phyloP scores from a whole-genome alignment of 257 asterid genomes.

The Nicotiana obtusifolia region DNA sequence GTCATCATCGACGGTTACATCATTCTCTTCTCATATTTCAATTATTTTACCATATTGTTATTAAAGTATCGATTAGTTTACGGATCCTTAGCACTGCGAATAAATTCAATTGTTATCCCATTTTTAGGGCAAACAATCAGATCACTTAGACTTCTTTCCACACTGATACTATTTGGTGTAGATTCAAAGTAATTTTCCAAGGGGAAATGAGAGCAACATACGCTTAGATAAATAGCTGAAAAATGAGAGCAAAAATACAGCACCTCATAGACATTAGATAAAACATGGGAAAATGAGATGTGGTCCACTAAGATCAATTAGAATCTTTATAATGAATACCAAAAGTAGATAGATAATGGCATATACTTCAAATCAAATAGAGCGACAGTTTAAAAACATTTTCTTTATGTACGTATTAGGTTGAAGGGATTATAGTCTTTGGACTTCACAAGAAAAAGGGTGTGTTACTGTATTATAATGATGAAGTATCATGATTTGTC shows the following conservation, averaged over 20 bases:
- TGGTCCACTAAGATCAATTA: neutral
- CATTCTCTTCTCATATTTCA: too few relatives aligned
- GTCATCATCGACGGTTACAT: too few relatives aligned
- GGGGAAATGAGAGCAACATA: neutral
- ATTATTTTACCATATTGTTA: too few relatives aligned
- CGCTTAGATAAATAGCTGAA: neutral
- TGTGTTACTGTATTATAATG: conserved; percentile 12
- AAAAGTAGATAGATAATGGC: conserved; percentile 22
- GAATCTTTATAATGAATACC: conserved; percentile 4
- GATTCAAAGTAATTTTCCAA: neutral
- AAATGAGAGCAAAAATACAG: neutral
- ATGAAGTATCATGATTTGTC: conserved; percentile 19
- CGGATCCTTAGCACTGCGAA: too few relatives aligned
- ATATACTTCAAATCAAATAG: neutral
- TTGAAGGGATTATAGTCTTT: conserved; percentile 18
- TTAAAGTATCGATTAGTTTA: too few relatives aligned
- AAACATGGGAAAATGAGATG: conserved; percentile 6
- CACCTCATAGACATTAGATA: neutral
- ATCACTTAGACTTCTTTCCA: too few relatives aligned
- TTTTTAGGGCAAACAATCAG: too few relatives aligned
- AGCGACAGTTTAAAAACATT: neutral
- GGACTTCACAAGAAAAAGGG: conserved; percentile 19
- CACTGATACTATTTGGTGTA: too few relatives aligned
- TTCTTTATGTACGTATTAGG: conserved; percentile 22
- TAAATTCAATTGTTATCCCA: too few relatives aligned